These are phyloP conservation scores for Diaporthe eres DNA, from an alignment of 2,329 filamentous ascomycete species.

Conservation along the genomic window DNA sequence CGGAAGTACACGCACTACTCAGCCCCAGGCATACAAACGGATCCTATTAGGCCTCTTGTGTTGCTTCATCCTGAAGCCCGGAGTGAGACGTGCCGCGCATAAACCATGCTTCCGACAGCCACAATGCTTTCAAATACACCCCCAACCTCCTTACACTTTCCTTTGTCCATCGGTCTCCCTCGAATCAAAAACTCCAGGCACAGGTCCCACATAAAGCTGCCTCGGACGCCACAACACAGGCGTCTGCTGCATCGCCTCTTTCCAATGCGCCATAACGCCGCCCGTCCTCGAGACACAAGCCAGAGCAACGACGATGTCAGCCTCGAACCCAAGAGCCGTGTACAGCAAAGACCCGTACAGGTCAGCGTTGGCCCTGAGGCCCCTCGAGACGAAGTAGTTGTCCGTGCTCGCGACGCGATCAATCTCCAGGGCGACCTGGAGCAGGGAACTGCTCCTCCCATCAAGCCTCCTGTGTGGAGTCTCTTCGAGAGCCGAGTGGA, in stretches of 20 bases:
- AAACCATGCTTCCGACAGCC: too few species aligned
- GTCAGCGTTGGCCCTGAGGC: conserved; percentile 10
- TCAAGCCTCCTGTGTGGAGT: too few species aligned
- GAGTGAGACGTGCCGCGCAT: too few species aligned
- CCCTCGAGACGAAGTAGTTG: neutral
- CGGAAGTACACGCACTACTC: too few species aligned
- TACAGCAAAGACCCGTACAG: neutral
- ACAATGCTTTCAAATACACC: too few species aligned
- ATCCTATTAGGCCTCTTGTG: too few species aligned
- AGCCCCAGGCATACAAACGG: too few species aligned
- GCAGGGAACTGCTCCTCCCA: neutral
- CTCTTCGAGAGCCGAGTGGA: neutral
- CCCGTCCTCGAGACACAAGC: neutral
- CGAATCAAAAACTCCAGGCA: neutral
- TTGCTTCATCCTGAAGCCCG: too few species aligned
- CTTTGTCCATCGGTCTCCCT: neutral
- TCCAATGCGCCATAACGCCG: conserved; percentile 10
- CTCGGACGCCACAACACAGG: neutral
- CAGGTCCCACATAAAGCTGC: neutral
- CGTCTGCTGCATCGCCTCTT: conserved; percentile 2
- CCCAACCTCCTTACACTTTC: too few species aligned
- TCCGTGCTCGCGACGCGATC: neutral
- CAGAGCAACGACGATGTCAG: neutral
- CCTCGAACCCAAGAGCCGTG: neutral
- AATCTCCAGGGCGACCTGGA: conserved; percentile 14